Conservation (phyloP, 176 grass and related monocot genomes). For the Avena atlantica region DNA sequence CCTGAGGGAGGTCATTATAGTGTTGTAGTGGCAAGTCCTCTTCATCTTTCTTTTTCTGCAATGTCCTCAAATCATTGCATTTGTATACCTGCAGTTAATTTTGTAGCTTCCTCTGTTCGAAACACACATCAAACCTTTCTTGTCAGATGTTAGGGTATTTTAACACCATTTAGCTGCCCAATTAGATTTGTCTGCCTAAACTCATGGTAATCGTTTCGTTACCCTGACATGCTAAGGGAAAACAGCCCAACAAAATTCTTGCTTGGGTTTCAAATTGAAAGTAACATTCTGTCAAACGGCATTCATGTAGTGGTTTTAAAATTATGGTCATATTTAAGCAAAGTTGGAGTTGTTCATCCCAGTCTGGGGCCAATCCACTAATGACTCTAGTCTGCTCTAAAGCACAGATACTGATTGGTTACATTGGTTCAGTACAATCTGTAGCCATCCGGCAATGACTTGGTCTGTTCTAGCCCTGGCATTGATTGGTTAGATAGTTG, state of each 20-base stretch:
- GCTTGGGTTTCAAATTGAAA: not conserved
- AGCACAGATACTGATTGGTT: not conserved
- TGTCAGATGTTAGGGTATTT: not conserved
- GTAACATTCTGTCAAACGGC: not conserved
- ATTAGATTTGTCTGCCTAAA: not conserved
- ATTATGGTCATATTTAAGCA: not conserved
- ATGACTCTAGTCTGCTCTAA: not conserved
- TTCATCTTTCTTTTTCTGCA: not conserved
- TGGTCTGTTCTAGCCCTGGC: not conserved
- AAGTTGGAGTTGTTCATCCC: not conserved
- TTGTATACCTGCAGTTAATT: not conserved
- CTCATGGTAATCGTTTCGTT: not conserved
- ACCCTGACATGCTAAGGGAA: not conserved
- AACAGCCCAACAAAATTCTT: not conserved
- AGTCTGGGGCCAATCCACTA: not conserved
- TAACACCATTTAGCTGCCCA: slow-evolving; percentile 9
- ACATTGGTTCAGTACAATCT: not conserved
- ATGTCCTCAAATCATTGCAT: slow-evolving; percentile 5
- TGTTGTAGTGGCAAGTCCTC: not conserved
- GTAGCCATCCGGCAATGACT: not conserved
- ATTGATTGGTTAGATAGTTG: not conserved
- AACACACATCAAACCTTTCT: not conserved
- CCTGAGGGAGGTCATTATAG: not conserved
- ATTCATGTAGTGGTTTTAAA: not conserved
- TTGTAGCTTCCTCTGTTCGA: slow-evolving; percentile 3